Conservation (phyloP, 495 filamentous ascomycete species). For the Aspergillus cavernicola region DNA sequence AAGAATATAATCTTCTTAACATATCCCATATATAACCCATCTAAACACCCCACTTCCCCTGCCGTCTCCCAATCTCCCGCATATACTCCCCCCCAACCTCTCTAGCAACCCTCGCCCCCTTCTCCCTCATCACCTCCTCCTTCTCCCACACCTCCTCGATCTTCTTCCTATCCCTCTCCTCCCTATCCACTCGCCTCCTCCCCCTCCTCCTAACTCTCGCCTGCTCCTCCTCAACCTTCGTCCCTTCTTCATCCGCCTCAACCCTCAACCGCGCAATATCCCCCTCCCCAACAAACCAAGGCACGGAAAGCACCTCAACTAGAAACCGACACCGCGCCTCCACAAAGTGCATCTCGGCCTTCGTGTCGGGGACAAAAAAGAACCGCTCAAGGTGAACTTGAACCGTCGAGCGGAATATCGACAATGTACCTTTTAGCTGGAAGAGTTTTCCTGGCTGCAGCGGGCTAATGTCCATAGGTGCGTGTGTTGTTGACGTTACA, state of each 20-base stretch:
- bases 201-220: slow-evolving; percentile 34
- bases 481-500: slow-evolving; percentile 26
- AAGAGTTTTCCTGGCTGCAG: slow-evolving; percentile 67
- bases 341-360: slow-evolving; percentile 76
- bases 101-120: slow-evolving; percentile 29
- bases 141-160: slow-evolving; percentile 36
- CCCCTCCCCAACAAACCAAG: slow-evolving; percentile 54
- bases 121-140: slow-evolving; percentile 38
- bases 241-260: slow-evolving; percentile 44
- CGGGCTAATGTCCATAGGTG: slow-evolving; percentile 34
- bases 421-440: slow-evolving; percentile 73
- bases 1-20: too few species aligned
- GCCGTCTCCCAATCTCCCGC: slow-evolving; percentile 21
- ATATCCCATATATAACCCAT: not conserved
- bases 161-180: slow-evolving; percentile 32
- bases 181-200: slow-evolving; percentile 32
- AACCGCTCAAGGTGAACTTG: slow-evolving; percentile 72
- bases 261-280: slow-evolving; percentile 52
- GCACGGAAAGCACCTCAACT: slow-evolving; percentile 57
- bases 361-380: slow-evolving; percentile 55
- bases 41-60: not conserved
- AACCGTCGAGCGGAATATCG: slow-evolving; percentile 54
- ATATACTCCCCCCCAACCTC: slow-evolving; percentile 33
- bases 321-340: slow-evolving; percentile 60
- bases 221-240: slow-evolving; percentile 37